Base-by-base conservation (phyloP, 1,284 basidiomycete species). In the Leucoagaricus sp. region DNA sequence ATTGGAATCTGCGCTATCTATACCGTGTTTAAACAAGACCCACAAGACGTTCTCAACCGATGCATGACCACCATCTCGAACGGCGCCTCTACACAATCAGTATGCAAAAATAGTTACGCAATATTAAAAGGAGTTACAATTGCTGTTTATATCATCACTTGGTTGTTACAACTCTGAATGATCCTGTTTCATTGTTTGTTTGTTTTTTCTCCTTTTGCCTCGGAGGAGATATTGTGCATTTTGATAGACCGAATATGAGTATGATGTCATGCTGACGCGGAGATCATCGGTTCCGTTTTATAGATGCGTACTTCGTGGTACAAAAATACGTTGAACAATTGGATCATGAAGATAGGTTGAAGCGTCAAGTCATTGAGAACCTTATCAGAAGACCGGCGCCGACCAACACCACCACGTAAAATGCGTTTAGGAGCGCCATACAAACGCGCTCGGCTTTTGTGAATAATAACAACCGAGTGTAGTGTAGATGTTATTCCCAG, bases 101-200 rank as follows among this genome's bases (percentile, higher is more conserved):
- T 67, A 0, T 81, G 80, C 62, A 65, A 67, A 36, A 68, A 64
- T 5, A 68, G 69, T 2, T 63, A 74, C 41, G 67, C 65, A n/a
- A 60, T 75, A 26, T 62, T 71, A 52, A 75, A 75, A 59, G 71
- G 68, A 31, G 58, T 76, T 1, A 65, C 72, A 49, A 65, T 79
- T n/a, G 70, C 66, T 8, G 60, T 75, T 21, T 79, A 77, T 57
- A 61, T 76, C 42, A 49, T 81, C 34, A 68, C 71, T 41, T 79
- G 82, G 76, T 60, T 83, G 46, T 62, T 83, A 49, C 69, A 82
- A 62, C 71, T 81, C 45, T 85, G 82, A 83, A 63, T 19, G 45
- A n/a, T n/a, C n/a, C n/a, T n/a, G n/a, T n/a, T n/a, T n/a, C n/a
- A n/a, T n/a, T n/a, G n/a, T n/a, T n/a, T n/a, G n/a, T n/a, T n/a